Evolutionary conservation across 495 filamentous ascomycete genomes (phyloP), one percentile per base, ranked within the genome.

Genomic region (Pseudevernia furfuracea): DNA sequence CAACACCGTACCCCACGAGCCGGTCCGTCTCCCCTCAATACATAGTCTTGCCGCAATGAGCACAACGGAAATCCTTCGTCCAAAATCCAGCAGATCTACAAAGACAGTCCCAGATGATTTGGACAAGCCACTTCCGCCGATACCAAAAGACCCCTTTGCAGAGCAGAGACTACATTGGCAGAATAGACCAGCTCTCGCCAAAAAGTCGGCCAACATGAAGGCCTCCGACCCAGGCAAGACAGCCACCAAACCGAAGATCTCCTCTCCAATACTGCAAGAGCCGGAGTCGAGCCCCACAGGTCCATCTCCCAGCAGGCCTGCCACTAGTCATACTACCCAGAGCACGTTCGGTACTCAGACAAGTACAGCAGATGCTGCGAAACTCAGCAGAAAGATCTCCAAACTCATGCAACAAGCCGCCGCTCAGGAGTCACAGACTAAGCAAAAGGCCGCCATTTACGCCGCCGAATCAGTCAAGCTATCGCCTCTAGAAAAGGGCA

Each of bases 401-500:
- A 58, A 60, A 19, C 59, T 70, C 8, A 63, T 66, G 61, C 66
- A 62, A 36, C 63, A 70, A 56, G 68, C 68, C 32, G 66, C 41
- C 10, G 49, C 60, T 25, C 68, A 68, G 32, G 62, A 70, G 48
- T 59, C 58, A 23, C 39, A 68, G 49, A 65, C 66, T 14, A 62
- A 57, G 44, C 56, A 58, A 41, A 68, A 62, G 37, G 46, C 55
- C 30, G 57, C 62, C 25, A 58, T 64, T 21, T 60, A 62, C 37
- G 62, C 55, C 36, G 37, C 53, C 43, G 63, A 63, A 30, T 58
- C 66, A 23, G 62, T 56, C 19, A 70, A 66, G 55, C 38, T 66
- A n/a, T 66, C 66, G 39, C 68, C 68, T 46, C 38, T 69, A 9
- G 67, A 68, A 38, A 58, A 63, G 58, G 66, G 67, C 28, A 70